Evolutionary conservation across 2,329 filamentous ascomycete species (phyloP).

Genomic region (Neofusicoccum ribis): DNA sequence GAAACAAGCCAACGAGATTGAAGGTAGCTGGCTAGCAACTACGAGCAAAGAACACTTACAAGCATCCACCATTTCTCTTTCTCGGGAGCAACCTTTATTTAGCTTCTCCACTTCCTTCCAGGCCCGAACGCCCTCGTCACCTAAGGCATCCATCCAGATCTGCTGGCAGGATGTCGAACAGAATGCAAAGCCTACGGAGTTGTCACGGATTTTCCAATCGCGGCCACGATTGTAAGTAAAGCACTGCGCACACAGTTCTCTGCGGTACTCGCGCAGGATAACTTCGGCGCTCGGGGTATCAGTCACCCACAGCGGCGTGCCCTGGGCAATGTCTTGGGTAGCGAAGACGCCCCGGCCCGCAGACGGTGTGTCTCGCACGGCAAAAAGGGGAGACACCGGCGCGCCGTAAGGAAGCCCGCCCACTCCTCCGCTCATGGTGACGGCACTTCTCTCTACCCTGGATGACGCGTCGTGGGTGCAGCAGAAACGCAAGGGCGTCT

Average conservation of each 20-base stretch:
- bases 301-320: conserved; percentile 39
- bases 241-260: conserved; percentile 51
- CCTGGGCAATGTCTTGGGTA: conserved; percentile 32
- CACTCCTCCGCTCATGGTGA: not conserved
- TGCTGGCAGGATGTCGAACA: conserved; percentile 40
- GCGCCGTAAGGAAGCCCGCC: conserved; percentile 2
- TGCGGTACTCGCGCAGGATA: conserved; percentile 47
- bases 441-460: not conserved
- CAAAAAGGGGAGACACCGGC: conserved; percentile 32
- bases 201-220: conserved; percentile 41
- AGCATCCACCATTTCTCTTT: conserved; percentile 28
- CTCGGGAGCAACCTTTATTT: conserved; percentile 31
- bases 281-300: conserved; percentile 42
- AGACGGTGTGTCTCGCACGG: conserved; percentile 42
- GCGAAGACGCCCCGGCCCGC: conserved; percentile 50
- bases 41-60: not conserved
- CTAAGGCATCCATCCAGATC: conserved; percentile 34
- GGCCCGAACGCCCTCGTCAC: conserved; percentile 29
- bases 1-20: too few species aligned
- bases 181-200: conserved; percentile 44
- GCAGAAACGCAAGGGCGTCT: not conserved
- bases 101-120: conserved; percentile 38
- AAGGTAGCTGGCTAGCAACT: too few species aligned
- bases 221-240: conserved; percentile 48
- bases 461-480: not conserved